Percentiles rank a stretch among this genome's conserved stretches.
Evolutionary conservation across 768 basidiomycete species (phyloP).

Genomic region (Leccinum uliginosum): DNA sequence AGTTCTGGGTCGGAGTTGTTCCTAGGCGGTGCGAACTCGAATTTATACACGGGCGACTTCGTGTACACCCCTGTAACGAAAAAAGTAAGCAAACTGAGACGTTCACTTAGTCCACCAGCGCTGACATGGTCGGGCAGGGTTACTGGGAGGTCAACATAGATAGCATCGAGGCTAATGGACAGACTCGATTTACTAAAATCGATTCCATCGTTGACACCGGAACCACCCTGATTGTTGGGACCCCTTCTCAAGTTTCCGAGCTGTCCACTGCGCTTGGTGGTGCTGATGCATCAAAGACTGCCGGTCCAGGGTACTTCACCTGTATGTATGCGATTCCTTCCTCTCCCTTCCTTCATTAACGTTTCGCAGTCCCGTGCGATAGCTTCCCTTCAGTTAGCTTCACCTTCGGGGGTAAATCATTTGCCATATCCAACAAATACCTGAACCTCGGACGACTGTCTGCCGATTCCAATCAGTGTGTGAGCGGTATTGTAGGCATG

Average conservation of each 20-base stretch:
- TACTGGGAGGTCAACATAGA: constrained; percentile 20
- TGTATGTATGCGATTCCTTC: background rate
- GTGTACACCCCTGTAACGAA: constrained; percentile 23
- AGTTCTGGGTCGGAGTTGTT: constrained; percentile 40
- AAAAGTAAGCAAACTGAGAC: constrained; percentile 3
- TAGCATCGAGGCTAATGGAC: background rate
- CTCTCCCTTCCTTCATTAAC: background rate
- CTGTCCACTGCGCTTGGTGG: constrained; percentile 27
- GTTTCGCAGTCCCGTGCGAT: background rate
- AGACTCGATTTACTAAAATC: background rate
- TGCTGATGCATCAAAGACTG: constrained; percentile 10
- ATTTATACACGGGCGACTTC: constrained; percentile 43
- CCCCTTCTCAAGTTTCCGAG: constrained; percentile 4
- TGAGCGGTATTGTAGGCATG: background rate
- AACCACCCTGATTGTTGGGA: constrained; percentile 8
- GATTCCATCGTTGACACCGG: constrained; percentile 23
- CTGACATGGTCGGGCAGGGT: constrained; percentile 5
- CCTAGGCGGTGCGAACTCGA: constrained; percentile 47
- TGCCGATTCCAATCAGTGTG: background rate
- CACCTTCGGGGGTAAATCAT: background rate
- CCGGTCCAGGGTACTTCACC: constrained; percentile 32
- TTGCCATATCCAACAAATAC: background rate
- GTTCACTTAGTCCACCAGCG: background rate
- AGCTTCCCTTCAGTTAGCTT: background rate
- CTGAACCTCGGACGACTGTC: background rate